Evolutionary conservation across 2,329 filamentous ascomycete genomes (phyloP).

Genomic region (Thelonectria rubi): DNA sequence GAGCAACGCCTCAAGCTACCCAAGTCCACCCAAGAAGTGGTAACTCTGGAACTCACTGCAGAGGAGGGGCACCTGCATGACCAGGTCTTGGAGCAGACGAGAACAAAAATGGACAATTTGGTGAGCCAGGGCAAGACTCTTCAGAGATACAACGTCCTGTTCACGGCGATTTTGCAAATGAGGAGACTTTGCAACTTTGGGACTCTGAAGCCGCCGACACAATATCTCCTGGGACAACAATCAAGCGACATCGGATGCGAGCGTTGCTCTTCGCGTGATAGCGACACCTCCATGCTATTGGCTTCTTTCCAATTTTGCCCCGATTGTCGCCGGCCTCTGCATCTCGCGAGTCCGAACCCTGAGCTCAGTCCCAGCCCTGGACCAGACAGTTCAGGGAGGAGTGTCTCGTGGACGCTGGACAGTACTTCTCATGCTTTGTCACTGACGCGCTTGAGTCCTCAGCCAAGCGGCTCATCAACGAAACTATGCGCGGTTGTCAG

Average conservation of each 20-base stretch:
- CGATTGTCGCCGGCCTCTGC: conserved; percentile 9
- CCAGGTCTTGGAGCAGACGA: not conserved
- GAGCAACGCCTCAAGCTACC: conserved; percentile 13
- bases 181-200: conserved; percentile 23
- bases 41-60: not conserved
- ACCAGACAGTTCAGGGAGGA: not conserved
- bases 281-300: conserved; percentile 1
- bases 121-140: conserved; percentile 1
- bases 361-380: not conserved
- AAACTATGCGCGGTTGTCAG: conserved; percentile 21
- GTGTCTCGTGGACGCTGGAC: not conserved
- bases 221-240: too few relatives aligned
- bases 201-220: not conserved
- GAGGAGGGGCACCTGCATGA: conserved; percentile 10
- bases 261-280: conserved; percentile 6
- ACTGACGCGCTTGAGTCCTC: not conserved
- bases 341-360: conserved; percentile 1
- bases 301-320: conserved; percentile 14
- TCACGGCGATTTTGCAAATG: conserved; percentile 11
- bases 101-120: not conserved
- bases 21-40: not conserved
- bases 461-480: conserved; percentile 1
- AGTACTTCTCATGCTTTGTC: too few relatives aligned
- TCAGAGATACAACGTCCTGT: conserved; percentile 15
- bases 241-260: conserved; percentile 4